Evolutionary conservation across 2,329 filamentous ascomycete species (phyloP), one percentile per base, ranked within the genome.

Genomic region (Fusarium ambrosium): DNA sequence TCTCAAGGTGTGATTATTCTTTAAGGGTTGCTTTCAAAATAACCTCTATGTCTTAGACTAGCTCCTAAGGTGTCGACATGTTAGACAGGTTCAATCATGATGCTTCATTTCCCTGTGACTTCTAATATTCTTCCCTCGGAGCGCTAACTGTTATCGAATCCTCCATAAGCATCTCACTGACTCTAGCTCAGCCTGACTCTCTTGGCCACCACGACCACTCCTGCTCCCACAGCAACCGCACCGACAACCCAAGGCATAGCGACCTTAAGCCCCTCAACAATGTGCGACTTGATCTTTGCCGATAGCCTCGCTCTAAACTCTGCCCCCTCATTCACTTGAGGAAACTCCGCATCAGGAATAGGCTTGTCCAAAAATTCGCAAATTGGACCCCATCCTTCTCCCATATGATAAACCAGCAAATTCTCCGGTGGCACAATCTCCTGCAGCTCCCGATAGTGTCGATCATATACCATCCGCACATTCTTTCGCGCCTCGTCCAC

Each of bases 341-440:
- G 82, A 41, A 83, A 84, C 41, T 77, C 71, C 2, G 67, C 71
- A 4, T 78, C 75, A 0, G 84, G 84, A 14, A 82, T 69, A 1
- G 77, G 71, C 48, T 81, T 81, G 0, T 61, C 82, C 16, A 85
- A 63, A 55, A 85, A 84, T 29, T 77, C 67, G 61, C 83, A 85
- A 9, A 85, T 73, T 4, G 84, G 82, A 18, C 37, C 80, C 82
- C 83, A 85, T 1, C 84, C 84, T 2, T 82, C 76, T 0, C 73
- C 77, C 53, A 84, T 62, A 1, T 68, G 68, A 66, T 80, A 85
- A 61, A 81, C 76, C 7, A 85, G 62, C 22, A 84, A 62, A n/a
- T 70, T 65, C 1, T 62, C 78, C 4, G 69, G 34, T 0, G 80
- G 76, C 20, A 80, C 76, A 41, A 79, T 71, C 36, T 81, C 79